phyloP scores from a whole-genome alignment of 495 filamentous ascomycete species.

The Tuber melanosporum region DNA sequence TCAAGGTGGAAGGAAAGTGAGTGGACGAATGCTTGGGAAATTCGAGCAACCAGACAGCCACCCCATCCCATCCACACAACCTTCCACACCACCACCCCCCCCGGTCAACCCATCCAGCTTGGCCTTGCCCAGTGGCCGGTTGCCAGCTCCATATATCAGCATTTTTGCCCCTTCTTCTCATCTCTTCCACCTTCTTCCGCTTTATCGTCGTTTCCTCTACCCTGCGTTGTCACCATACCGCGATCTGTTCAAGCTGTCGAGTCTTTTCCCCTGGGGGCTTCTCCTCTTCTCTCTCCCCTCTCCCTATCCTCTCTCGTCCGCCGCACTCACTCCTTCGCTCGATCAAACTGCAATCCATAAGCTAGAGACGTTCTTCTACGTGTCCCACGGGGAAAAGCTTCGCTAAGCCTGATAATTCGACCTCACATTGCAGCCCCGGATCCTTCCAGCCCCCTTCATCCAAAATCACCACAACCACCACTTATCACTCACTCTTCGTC shows the following conservation, averaged over 20 bases:
- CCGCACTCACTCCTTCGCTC: slow-evolving; percentile 26
- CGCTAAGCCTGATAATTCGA: slow-evolving; percentile 40
- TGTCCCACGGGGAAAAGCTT: slow-evolving; percentile 38
- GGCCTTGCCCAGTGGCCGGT: slow-evolving; percentile 22
- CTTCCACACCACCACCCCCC: slow-evolving; percentile 1
- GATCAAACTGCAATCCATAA: slow-evolving; percentile 42
- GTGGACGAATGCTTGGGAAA: slow-evolving; percentile 8
- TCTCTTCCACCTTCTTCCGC: slow-evolving; percentile 26
- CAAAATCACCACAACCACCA: slow-evolving; percentile 12
- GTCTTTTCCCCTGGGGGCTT: slow-evolving; percentile 36
- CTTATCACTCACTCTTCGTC: slow-evolving; percentile 11
- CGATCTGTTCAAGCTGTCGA: slow-evolving; percentile 35
- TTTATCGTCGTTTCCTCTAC: slow-evolving; percentile 37
- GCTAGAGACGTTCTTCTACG: slow-evolving; percentile 41
- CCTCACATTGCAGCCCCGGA: slow-evolving; percentile 39
- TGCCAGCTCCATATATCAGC: slow-evolving; percentile 39
- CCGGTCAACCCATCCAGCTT: slow-evolving; percentile 18
- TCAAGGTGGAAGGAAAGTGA: slow-evolving; percentile 19
- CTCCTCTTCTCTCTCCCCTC: slow-evolving; percentile 29
- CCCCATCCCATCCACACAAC: slow-evolving; percentile 8
- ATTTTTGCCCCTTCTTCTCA: slow-evolving; percentile 40
- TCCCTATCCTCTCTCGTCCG: slow-evolving; percentile 11
- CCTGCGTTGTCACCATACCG: slow-evolving; percentile 43
- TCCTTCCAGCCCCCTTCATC: slow-evolving; percentile 21
- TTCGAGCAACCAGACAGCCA: slow-evolving; percentile 33